A percentile compares a stretch with the other conserved stretches of the same genome.
Evolutionary conservation across 176 grass and related monocot genomes (phyloP).

Genomic region (Olyra latifolia): DNA sequence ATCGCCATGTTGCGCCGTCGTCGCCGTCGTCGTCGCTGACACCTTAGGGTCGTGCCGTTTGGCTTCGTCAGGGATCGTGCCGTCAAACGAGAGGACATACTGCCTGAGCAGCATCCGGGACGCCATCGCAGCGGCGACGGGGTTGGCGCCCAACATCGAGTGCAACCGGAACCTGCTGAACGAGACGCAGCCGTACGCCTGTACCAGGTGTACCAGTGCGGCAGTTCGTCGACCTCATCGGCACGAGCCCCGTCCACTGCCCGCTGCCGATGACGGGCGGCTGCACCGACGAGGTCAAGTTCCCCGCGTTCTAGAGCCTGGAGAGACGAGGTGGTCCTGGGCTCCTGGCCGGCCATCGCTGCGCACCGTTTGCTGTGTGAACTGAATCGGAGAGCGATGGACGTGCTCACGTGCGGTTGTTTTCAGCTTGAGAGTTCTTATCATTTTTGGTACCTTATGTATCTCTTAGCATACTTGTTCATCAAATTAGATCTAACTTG

Average conservation of each 20-base stretch:
- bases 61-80: slow-evolving; percentile 22
- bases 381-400: too few species aligned
- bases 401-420: too few species aligned
- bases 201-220: slow-evolving; percentile 54
- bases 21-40: too few species aligned
- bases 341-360: too few species aligned
- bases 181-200: slow-evolving; percentile 51
- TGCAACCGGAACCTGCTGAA: slow-evolving; percentile 40
- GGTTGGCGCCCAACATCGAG: slow-evolving; percentile 37
- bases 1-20: too few species aligned
- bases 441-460: too few species aligned
- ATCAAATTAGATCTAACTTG: too few species aligned
- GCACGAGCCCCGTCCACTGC: slow-evolving; percentile 34
- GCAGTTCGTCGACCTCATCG: slow-evolving; percentile 34
- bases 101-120: slow-evolving; percentile 17
- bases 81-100: slow-evolving; percentile 30
- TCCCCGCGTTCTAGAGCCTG: slow-evolving; percentile 46
- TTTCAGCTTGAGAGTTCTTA: too few species aligned
- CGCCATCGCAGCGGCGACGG: slow-evolving; percentile 32
- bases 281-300: slow-evolving; percentile 35
- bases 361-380: too few species aligned
- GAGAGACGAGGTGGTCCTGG: too few species aligned
- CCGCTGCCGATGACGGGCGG: background rate
- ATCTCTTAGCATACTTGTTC: too few species aligned
- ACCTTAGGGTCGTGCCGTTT: too few species aligned